phyloP scores from a whole-genome alignment of 1,284 basidiomycete genomes.

The Naganishia cerealis region DNA sequence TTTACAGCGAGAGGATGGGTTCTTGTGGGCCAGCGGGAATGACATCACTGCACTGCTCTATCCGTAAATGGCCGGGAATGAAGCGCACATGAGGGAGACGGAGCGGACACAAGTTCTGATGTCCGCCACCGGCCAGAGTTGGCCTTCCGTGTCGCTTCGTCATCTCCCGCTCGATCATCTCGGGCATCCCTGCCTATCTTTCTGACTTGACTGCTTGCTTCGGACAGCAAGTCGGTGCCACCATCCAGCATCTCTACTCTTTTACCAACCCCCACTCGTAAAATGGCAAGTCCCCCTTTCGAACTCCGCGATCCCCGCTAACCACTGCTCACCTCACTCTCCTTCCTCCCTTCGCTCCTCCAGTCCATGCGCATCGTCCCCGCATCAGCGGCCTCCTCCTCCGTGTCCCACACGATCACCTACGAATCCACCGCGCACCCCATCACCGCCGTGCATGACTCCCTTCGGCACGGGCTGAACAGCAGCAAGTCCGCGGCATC shows the following conservation, averaged over 20 bases:
- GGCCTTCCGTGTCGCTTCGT: conserved; percentile 13
- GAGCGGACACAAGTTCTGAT: background rate
- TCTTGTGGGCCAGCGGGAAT: too few relatives aligned
- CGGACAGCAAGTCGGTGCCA: background rate
- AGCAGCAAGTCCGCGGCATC: conserved; percentile 3
- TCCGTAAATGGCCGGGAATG: conserved; percentile 13
- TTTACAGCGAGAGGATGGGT: too few relatives aligned
- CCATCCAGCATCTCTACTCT: background rate
- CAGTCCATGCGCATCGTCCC: conserved; percentile 22
- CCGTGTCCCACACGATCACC: conserved; percentile 8
- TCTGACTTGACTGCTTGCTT: background rate
- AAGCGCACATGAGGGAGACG: conserved; percentile 9
- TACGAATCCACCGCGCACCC: conserved; percentile 20
- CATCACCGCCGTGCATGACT: conserved; percentile 16
- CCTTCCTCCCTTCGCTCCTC: background rate
- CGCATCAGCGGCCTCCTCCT: conserved; percentile 11
- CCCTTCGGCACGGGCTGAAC: conserved; percentile 15
- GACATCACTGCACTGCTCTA: too few relatives aligned
- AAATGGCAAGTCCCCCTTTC: background rate
- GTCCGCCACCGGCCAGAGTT: background rate
- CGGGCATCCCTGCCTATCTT: background rate
- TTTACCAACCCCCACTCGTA: background rate
- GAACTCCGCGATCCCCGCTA: background rate
- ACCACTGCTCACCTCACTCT: background rate
- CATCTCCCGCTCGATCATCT: conserved; percentile 25